phyloP scores from a whole-genome alignment of 192 early-diverging fungal species.

The Umbelopsis vinacea region DNA sequence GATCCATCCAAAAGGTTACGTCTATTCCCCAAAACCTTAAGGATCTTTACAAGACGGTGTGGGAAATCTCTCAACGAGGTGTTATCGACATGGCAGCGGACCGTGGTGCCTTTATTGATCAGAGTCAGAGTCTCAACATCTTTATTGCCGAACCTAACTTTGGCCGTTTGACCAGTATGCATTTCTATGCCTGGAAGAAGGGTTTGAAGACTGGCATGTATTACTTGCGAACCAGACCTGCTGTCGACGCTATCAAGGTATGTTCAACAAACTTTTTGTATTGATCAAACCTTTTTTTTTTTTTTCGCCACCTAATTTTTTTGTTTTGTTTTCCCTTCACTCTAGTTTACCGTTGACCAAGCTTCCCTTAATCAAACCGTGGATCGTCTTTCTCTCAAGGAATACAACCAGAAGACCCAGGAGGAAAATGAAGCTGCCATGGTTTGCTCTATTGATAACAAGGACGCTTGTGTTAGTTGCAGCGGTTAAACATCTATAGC shows the following conservation, averaged over 20 bases:
- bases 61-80: constrained; percentile 90
- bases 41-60: constrained; percentile 96
- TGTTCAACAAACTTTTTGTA: not conserved
- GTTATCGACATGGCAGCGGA: constrained; percentile 98
- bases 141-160: constrained; percentile 94
- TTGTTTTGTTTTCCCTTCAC: not conserved
- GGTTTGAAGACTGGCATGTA: constrained; percentile 99
- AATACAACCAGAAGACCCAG: constrained; percentile 38
- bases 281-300: no score
- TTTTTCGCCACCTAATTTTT: not conserved
- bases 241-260: constrained; percentile 92
- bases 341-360: not conserved
- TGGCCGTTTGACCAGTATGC: constrained; percentile 95
- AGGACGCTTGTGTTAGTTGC: constrained; percentile 92
- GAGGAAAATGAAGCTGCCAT: constrained; percentile 66
- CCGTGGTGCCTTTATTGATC: constrained; percentile 97
- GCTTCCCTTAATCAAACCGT: constrained; percentile 77
- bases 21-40: constrained; percentile 87
- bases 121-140: constrained; percentile 95
- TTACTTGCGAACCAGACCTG: constrained; percentile 95
- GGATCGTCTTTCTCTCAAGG: constrained; percentile 76
- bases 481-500: constrained; percentile 56
- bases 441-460: constrained; percentile 91
- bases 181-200: constrained; percentile 98
- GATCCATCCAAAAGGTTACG: constrained; percentile 80